These are phyloP conservation scores for Prunus dulcis DNA, from an alignment of 306 rosid species.

Conservation along the genomic window DNA sequence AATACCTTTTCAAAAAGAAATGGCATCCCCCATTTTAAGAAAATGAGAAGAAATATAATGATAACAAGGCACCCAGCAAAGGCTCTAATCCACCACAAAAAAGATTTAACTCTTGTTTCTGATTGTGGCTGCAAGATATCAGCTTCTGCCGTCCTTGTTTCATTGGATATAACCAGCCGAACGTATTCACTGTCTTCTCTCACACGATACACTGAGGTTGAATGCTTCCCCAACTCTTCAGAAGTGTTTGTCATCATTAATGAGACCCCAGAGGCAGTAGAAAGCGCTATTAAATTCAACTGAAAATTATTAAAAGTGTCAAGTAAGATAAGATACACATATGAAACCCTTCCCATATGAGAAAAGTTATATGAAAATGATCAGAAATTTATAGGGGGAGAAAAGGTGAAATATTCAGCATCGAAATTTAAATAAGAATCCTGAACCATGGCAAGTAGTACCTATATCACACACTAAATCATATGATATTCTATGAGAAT, in stretches of 20 bases:
- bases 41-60: slow-evolving; percentile 36
- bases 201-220: slow-evolving; percentile 42
- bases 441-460: background rate
- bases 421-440: background rate
- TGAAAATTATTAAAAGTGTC: background rate
- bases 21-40: slow-evolving; percentile 80
- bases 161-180: slow-evolving; percentile 77
- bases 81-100: slow-evolving; percentile 74
- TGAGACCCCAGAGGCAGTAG: slow-evolving; percentile 10
- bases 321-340: background rate
- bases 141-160: slow-evolving; percentile 45
- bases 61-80: slow-evolving; percentile 46
- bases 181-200: slow-evolving; percentile 72
- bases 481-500: background rate
- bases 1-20: slow-evolving; percentile 82
- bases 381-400: background rate
- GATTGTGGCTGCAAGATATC: slow-evolving; percentile 54
- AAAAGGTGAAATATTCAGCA: background rate
- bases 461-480: background rate
- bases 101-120: slow-evolving; percentile 40
- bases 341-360: background rate
- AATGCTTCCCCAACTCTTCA: slow-evolving; percentile 46
- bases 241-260: slow-evolving; percentile 54
- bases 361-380: background rate
- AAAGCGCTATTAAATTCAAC: slow-evolving; percentile 1